A percentile compares a stretch with the other conserved stretches of the same genome.
Conservation (phyloP, 1,139 yeast species). For the Candida labiduridarum region DNA sequence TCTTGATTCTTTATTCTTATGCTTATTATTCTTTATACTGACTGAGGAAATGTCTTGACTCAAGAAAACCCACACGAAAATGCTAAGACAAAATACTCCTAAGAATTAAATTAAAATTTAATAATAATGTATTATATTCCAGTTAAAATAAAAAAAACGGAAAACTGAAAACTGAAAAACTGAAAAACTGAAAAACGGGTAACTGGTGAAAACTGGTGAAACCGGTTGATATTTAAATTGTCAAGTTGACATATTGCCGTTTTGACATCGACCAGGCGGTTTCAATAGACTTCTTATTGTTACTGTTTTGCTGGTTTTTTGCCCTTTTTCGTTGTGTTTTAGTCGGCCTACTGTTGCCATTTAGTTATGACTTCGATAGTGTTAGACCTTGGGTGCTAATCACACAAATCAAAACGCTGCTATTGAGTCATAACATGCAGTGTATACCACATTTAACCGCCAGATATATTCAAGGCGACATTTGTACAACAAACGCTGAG, state of each 20-base stretch:
- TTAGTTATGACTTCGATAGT: not conserved
- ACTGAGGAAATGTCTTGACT: not conserved
- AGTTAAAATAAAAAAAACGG: not conserved
- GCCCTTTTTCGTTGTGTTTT: not conserved
- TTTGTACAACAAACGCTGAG: not conserved
- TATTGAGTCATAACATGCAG: not conserved
- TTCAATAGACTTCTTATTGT: not conserved
- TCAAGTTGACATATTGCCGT: not conserved
- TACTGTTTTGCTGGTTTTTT: not conserved
- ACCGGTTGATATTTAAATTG: not conserved
- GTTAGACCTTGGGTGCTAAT: not conserved
- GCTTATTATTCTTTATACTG: too few relatives aligned
- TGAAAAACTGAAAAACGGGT: not conserved
- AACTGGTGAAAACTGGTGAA: not conserved
- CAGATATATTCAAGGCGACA: not conserved
- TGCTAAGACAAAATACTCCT: not conserved
- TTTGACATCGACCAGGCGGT: not conserved
- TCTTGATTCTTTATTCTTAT: too few relatives aligned
- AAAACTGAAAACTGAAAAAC: not conserved
- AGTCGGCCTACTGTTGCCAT: not conserved
- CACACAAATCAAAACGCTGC: not conserved
- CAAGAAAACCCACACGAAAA: not conserved
- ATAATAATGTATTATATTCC: too few relatives aligned
- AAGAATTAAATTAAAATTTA: too few relatives aligned
- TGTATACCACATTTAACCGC: not conserved